Conservation (phyloP, 2,329 filamentous ascomycete genomes). For the Knufia petricola region DNA sequence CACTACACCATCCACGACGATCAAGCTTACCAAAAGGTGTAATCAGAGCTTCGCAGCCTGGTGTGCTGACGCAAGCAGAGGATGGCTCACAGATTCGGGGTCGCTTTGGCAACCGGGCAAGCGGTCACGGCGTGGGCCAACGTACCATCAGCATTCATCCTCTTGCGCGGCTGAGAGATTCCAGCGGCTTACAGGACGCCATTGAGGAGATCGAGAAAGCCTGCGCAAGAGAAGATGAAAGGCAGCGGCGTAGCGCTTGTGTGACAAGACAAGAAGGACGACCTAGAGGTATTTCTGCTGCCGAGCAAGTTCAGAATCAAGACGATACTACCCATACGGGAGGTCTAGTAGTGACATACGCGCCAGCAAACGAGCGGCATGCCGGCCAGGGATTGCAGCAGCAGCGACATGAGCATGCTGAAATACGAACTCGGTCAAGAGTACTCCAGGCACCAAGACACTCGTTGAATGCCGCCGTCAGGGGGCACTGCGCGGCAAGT, state of each 20-base stretch:
- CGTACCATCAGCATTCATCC: slow-evolving; percentile 17
- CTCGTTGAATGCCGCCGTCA: background rate
- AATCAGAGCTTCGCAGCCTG: slow-evolving; percentile 15
- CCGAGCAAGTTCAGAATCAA: background rate
- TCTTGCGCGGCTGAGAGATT: slow-evolving; percentile 9
- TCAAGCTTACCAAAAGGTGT: slow-evolving; percentile 15
- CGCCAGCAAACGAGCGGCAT: background rate
- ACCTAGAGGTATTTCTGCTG: background rate
- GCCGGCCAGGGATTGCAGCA: background rate
- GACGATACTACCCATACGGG: background rate
- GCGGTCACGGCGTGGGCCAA: slow-evolving; percentile 31
- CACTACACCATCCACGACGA: slow-evolving; percentile 2
- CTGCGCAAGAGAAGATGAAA: slow-evolving; percentile 9
- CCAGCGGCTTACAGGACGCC: slow-evolving; percentile 10
- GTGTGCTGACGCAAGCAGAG: slow-evolving; percentile 29
- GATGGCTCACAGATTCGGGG: slow-evolving; percentile 35
- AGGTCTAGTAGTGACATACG: background rate
- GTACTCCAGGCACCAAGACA: background rate
- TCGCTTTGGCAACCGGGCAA: slow-evolving; percentile 32
- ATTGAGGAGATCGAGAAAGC: slow-evolving; percentile 16
- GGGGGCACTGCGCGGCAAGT: background rate
- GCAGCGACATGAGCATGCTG: background rate
- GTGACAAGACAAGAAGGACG: background rate
- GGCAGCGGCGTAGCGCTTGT: background rate
- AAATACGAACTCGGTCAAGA: background rate